Percentiles rank a stretch among this genome's conserved stretches.
Evolutionary conservation across 768 basidiomycete species (phyloP).

Genomic region (Amanita thiersii): DNA sequence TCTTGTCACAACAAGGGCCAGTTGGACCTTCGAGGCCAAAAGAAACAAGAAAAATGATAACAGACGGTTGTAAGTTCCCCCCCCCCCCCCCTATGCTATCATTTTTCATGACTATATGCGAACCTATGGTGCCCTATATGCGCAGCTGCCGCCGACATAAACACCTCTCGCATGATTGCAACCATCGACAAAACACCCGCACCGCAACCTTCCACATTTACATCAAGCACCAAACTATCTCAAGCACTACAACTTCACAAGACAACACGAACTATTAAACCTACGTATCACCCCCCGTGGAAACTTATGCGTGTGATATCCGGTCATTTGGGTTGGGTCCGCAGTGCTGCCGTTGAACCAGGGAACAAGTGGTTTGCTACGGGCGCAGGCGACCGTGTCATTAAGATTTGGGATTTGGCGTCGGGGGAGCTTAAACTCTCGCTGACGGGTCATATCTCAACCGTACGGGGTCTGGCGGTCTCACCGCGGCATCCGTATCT

Average conservation of each 20-base stretch:
- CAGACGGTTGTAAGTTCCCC: conserved; percentile 51
- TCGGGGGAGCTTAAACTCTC: conserved; percentile 96
- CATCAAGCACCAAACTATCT: conserved; percentile 61
- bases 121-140: conserved; percentile 4
- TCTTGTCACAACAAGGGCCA: conserved; percentile 73
- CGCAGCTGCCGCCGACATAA: conserved; percentile 31
- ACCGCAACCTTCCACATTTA: conserved; percentile 62
- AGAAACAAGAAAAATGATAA: conserved; percentile 57
- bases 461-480: conserved; percentile 90
- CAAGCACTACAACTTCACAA: conserved; percentile 89
- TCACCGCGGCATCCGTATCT: conserved; percentile 92
- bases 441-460: conserved; percentile 95
- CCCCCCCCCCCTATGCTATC: conserved; percentile 6
- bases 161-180: conserved; percentile 63
- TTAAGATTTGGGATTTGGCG: conserved; percentile 98
- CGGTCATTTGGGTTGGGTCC: conserved; percentile 97
- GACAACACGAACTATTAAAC: conserved; percentile 89
- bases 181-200: conserved; percentile 68
- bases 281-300: conserved; percentile 94
- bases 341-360: conserved; percentile 92
- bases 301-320: conserved; percentile 95
- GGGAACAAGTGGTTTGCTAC: conserved; percentile 99
- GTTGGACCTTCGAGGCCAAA: conserved; percentile 75
- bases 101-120: conserved; percentile 1
- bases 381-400: conserved; percentile 94